A percentile compares a stretch with the other conserved stretches of the same genome.
phyloP scores from a whole-genome alignment of 2,329 filamentous ascomycete species.

The Spiromastix sp. region DNA sequence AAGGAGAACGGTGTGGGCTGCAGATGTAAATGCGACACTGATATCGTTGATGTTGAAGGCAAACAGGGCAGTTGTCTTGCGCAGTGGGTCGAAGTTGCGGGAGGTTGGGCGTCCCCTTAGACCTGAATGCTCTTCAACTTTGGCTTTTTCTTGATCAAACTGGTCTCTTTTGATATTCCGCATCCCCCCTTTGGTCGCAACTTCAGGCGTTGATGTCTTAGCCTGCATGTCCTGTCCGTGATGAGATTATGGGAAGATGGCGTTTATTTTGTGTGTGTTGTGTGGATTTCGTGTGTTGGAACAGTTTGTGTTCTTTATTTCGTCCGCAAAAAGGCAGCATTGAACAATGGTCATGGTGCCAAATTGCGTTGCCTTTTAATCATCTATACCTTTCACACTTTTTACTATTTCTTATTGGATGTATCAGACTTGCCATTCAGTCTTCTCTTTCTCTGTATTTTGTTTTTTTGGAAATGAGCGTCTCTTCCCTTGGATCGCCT shows the following conservation, averaged over 20 bases:
- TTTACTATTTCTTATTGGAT: background rate
- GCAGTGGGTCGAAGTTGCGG: conserved; percentile 95
- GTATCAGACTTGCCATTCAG: background rate
- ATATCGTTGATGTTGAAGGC: conserved; percentile 94
- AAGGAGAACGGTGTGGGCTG: conserved; percentile 97
- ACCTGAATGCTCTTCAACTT: background rate
- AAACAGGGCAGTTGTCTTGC: conserved; percentile 91
- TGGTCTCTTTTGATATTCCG: background rate
- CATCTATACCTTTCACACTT: no score
- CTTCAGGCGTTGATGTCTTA: background rate
- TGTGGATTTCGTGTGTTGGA: background rate
- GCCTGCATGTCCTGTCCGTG: background rate
- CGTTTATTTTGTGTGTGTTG: background rate
- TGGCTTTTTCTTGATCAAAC: background rate
- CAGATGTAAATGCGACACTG: conserved; percentile 90
- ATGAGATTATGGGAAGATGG: background rate
- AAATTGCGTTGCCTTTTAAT: no score
- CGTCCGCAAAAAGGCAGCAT: no score
- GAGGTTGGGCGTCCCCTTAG: conserved; percentile 68
- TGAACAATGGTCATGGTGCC: no score
- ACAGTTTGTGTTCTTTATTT: background rate
- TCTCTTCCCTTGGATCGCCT: no score
- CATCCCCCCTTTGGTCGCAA: background rate
- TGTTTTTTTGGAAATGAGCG: background rate
- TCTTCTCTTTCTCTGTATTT: background rate